phyloP scores from a whole-genome alignment of 2,329 filamentous ascomycete species.

The Sporothrix pallida region DNA sequence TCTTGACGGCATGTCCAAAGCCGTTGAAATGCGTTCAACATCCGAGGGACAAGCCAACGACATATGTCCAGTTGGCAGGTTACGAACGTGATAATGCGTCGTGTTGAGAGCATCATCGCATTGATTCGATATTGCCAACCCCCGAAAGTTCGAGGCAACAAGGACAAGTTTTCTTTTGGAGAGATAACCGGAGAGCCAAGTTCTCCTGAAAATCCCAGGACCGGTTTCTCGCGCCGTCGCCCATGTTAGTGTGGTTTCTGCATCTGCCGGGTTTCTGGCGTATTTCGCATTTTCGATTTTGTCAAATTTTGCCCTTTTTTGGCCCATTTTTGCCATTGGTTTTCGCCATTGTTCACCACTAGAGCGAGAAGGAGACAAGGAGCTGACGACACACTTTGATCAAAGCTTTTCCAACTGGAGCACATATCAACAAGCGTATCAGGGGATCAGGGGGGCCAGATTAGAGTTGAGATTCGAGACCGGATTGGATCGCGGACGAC shows the following conservation, averaged over 20 bases:
- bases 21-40: too few relatives aligned
- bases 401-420: background rate
- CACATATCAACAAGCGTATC: background rate
- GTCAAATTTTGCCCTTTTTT: background rate
- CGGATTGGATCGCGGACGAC: background rate
- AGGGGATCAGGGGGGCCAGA: too few relatives aligned
- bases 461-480: too few relatives aligned
- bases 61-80: background rate
- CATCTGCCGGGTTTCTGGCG: background rate
- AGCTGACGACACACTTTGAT: background rate
- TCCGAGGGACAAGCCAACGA: background rate
- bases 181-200: conserved; percentile 1
- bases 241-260: background rate
- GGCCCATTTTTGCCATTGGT: background rate
- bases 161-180: background rate
- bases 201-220: conserved; percentile 8
- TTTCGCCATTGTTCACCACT: too few relatives aligned
- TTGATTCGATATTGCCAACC: too few relatives aligned
- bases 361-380: too few relatives aligned
- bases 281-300: background rate
- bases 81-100: background rate
- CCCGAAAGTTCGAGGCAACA: background rate
- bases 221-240: background rate
- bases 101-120: background rate
- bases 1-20: background rate